Conservation (phyloP, 495 filamentous ascomycete genomes). For the Lasiosphaeris hirsuta region DNA sequence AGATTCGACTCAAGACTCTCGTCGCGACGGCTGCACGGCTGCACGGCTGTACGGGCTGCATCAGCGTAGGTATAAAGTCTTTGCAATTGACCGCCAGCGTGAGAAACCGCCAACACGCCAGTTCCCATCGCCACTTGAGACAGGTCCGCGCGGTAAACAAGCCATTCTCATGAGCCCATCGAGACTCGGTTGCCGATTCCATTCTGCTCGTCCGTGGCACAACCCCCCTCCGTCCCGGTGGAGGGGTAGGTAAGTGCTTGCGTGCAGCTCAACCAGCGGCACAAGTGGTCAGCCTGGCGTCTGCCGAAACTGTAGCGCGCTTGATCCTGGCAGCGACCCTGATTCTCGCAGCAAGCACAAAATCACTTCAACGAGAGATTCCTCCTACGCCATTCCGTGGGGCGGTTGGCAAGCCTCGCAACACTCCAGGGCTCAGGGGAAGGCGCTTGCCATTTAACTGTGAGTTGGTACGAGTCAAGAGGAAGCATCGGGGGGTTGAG, state of each 20-base stretch:
- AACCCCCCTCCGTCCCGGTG: not conserved
- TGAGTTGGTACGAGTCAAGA: not conserved
- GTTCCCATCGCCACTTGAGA: not conserved
- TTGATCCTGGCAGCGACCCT: not conserved
- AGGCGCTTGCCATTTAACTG: not conserved
- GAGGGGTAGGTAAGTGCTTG: not conserved
- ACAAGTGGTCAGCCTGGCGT: constrained; percentile 12
- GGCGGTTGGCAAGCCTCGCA: not conserved
- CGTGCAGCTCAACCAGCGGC: constrained; percentile 13
- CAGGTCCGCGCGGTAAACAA: constrained; percentile 12
- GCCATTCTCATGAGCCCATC: constrained; percentile 9
- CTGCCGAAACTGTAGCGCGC: constrained; percentile 17
- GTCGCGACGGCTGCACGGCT: not conserved
- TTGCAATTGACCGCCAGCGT: not conserved
- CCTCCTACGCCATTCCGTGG: not conserved
- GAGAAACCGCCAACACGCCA: not conserved
- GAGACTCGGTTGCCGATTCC: not conserved
- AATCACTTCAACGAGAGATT: not conserved
- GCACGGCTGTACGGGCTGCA: not conserved
- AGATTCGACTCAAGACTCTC: not conserved
- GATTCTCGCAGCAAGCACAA: not conserved
- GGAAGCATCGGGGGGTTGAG: not conserved
- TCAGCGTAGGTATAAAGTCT: not conserved
- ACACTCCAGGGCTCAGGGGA: no score
- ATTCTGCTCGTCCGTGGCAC: not conserved